These are phyloP conservation scores for Kondoa malvinella DNA, from an alignment of 768 basidiomycete species.

Conservation along the genomic window DNA sequence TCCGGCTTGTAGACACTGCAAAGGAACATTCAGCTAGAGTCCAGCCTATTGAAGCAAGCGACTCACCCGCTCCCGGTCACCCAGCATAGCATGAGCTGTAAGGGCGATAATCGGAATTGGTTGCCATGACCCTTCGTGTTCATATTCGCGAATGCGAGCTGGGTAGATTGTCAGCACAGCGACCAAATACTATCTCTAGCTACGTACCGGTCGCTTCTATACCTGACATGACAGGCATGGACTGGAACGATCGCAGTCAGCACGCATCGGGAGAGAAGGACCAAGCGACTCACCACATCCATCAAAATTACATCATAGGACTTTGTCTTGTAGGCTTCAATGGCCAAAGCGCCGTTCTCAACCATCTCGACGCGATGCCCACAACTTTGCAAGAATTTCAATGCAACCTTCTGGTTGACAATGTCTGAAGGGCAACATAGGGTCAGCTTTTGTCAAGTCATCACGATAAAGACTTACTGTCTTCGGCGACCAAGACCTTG, in stretches of 20 bases:
- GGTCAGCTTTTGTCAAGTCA: background rate
- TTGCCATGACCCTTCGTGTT: constrained; percentile 22
- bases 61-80: constrained; percentile 51
- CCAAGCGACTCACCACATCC: constrained; percentile 39
- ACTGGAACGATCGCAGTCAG: background rate
- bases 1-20: background rate
- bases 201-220: constrained; percentile 93
- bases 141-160: background rate
- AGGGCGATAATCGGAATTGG: constrained; percentile 86
- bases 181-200: no score
- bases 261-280: background rate
- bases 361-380: constrained; percentile 84
- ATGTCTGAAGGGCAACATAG: constrained; percentile 13
- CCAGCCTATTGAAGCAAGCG: background rate
- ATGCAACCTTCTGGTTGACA: constrained; percentile 81
- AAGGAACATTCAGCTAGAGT: background rate
- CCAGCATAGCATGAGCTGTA: constrained; percentile 96
- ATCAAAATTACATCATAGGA: constrained; percentile 23
- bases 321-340: constrained; percentile 14
- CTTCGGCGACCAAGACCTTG: constrained; percentile 89
- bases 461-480: constrained; percentile 36
- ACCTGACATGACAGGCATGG: constrained; percentile 93
- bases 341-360: constrained; percentile 43
- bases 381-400: constrained; percentile 89
- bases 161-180: no score